Evolutionary conservation across 2,329 filamentous ascomycete genomes (phyloP).

Genomic region (Aspergillus neotritici): DNA sequence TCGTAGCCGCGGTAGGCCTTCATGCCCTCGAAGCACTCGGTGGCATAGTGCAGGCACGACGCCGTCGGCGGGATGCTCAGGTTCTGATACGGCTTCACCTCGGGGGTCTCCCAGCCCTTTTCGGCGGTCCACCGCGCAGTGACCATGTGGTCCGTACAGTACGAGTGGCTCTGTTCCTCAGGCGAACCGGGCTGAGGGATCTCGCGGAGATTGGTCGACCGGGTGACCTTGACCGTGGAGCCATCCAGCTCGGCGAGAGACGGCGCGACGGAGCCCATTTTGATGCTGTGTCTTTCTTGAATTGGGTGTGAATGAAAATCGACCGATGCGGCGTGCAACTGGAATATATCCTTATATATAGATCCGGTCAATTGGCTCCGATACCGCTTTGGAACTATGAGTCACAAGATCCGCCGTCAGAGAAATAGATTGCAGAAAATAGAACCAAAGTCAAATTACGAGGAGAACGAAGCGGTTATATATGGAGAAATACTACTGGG

Average conservation of each 20-base stretch:
- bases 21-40: slow-evolving; percentile 83
- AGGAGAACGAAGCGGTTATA: no score
- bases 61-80: slow-evolving; percentile 74
- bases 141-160: slow-evolving; percentile 83
- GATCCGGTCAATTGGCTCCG: no score
- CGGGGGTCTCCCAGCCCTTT: slow-evolving; percentile 66
- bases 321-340: no score
- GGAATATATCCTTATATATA: no score
- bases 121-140: slow-evolving; percentile 61
- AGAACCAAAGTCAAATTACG: no score
- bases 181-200: slow-evolving; percentile 36
- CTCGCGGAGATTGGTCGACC: slow-evolving; percentile 28
- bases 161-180: slow-evolving; percentile 35
- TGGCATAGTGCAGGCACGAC: slow-evolving; percentile 79
- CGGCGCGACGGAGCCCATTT: slow-evolving; percentile 29
- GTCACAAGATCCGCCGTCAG: neutral
- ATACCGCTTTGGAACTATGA: neutral
- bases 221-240: slow-evolving; percentile 37
- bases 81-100: slow-evolving; percentile 71
- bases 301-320: no score
- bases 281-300: slow-evolving; percentile 3
- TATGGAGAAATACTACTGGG: no score
- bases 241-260: slow-evolving; percentile 33
- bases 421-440: no score
- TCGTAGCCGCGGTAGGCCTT: slow-evolving; percentile 67